phyloP scores from a whole-genome alignment of 345 rosid species.

The Lepidium didymum region DNA sequence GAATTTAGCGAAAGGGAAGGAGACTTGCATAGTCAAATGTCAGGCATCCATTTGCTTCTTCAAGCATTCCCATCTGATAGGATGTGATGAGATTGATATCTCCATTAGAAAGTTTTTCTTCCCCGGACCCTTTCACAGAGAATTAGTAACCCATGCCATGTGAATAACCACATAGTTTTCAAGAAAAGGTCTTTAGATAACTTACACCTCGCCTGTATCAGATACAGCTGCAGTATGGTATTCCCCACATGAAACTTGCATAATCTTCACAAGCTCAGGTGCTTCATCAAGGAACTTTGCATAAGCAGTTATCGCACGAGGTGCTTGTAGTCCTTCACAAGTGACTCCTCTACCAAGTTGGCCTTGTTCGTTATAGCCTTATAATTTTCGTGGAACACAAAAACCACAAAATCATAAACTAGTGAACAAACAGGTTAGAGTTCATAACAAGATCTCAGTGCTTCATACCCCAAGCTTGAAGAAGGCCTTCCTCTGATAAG shows the following conservation, averaged over 20 bases:
- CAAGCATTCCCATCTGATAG: conserved; percentile 53
- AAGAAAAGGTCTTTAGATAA: conserved; percentile 43
- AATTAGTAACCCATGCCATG: conserved; percentile 39
- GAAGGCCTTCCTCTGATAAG: conserved; percentile 76
- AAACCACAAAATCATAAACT: background rate
- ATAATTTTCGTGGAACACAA: background rate
- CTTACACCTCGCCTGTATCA: conserved; percentile 97
- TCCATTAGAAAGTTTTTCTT: conserved; percentile 41
- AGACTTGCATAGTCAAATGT: conserved; percentile 59
- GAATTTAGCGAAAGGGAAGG: conserved; percentile 33
- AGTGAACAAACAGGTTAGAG: background rate
- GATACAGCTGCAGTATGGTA: conserved; percentile 92
- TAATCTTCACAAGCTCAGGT: conserved; percentile 86
- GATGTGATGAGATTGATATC: conserved; percentile 31
- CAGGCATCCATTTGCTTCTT: conserved; percentile 48
- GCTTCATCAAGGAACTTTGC: conserved; percentile 94
- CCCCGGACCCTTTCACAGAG: conserved; percentile 41
- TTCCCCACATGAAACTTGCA: conserved; percentile 90
- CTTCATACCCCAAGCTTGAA: conserved; percentile 92
- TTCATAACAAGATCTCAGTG: background rate
- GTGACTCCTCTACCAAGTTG: conserved; percentile 98
- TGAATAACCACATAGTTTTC: conserved; percentile 38
- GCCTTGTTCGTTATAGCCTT: conserved; percentile 92
- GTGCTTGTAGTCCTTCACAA: conserved; percentile 88
- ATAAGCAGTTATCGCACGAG: conserved; percentile 64